Base-by-base conservation (phyloP, 164 flowering plant species). In the Vitis rotundifolia region DNA sequence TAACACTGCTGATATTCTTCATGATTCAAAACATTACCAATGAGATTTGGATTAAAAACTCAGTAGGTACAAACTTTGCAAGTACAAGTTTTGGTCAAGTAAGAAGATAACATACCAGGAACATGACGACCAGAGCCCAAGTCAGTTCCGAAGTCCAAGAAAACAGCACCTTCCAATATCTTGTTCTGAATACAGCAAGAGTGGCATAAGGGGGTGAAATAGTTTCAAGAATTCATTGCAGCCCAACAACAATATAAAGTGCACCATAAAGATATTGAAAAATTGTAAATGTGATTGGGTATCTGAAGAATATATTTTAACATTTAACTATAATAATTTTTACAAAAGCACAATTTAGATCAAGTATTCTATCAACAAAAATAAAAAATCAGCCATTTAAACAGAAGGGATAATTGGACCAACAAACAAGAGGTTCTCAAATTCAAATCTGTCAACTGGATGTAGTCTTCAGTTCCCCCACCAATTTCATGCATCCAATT, bases 131-230 rank as follows among this genome's bases (percentile, higher is more conserved):
- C 90, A 74, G 98, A 85, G 56, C 92, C 87, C 85, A 90, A 75
- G 69, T 91, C 96, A 57, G 97, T 87, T 74, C 98, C 98, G 64
- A 85, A 86, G 67, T 94, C 98, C 78, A 92, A 61, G 84, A 94
- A 94, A 59, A 91, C 13, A 47, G 89, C 89, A 73, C 93, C 93
- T 76, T 94, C 95, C 71, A 89, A 68, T 79, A 82, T 72, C 68
- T 87, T 83, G 80, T 76, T 83, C 97, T 91, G 81, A 61, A 69
- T 9, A 48, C 31, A 71, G 37, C 5, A 61, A 72, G 60, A 37
- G 60, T 5, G 9, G 18, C 2, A 13, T 55, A 28, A 8, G 44
- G 18, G n/a, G 13, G 11, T 29, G 53, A 22, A 31, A 69, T 55
- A 19, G 18, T 49, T 48, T 11, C 50, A 37, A 12, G 44, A 70